Evolutionary conservation across 176 grass and related monocot species (phyloP).

Genomic region (Hsuehochloa calcarea): DNA sequence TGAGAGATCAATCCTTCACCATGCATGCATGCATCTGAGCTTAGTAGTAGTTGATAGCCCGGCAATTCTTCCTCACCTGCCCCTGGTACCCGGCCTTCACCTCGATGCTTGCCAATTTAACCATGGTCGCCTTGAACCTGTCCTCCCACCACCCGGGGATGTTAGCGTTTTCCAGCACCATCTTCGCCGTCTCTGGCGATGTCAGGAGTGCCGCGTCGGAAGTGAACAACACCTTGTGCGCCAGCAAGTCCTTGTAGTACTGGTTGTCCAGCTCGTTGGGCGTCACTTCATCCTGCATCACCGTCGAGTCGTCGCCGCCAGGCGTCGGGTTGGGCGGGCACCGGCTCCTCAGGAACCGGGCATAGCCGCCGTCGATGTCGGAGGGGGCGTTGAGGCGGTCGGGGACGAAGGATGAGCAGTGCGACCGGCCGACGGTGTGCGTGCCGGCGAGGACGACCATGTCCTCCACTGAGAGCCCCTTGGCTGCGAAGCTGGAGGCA

Average conservation of each 20-base stretch:
- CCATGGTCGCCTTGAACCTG: conserved; percentile 37
- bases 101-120: conserved; percentile 39
- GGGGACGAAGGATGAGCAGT: conserved; percentile 39
- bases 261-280: conserved; percentile 31
- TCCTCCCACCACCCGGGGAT: conserved; percentile 30
- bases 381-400: not conserved
- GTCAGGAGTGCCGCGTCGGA: conserved; percentile 43
- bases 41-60: conserved; percentile 26
- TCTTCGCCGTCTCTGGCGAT: not conserved
- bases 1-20: not conserved
- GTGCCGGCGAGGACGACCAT: conserved; percentile 38
- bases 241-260: conserved; percentile 41
- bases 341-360: not conserved
- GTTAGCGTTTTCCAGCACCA: conserved; percentile 25
- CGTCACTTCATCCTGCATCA: conserved; percentile 26
- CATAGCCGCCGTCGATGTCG: not conserved
- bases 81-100: conserved; percentile 37
- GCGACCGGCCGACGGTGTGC: conserved; percentile 38
- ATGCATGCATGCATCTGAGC: not conserved
- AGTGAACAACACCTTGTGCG: conserved; percentile 33
- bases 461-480: conserved; percentile 18
- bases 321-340: not conserved
- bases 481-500: not conserved
- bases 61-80: conserved; percentile 44
- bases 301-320: conserved; percentile 19